Evolutionary conservation across 179 eudicot genomes (phyloP), one percentile per base, ranked within the genome.

Genomic region (Silene noctiflora): DNA sequence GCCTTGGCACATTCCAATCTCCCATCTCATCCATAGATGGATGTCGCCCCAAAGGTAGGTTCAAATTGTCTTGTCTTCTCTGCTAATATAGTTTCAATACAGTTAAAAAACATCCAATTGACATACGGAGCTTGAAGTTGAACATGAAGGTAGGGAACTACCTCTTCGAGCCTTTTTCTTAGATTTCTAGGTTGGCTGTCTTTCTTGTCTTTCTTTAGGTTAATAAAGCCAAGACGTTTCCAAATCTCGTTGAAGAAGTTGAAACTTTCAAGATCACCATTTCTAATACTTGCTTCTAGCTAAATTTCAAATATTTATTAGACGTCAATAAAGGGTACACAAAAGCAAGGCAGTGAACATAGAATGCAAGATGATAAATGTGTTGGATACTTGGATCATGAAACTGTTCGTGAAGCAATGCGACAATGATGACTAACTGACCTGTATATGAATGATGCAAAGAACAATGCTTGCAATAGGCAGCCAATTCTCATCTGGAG

Each of bases 401-500:
- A 53, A 53, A 13, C 59, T 13, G 59, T 20, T 14, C 6, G 59
- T 14, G 59, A 53, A 53, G 59, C 58, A 51, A 53, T 0, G 17
- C 13, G 67, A 63, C 17, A 63, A 24, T 25, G 67, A 13, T 63
- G 67, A 12, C 14, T 63, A 25, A 8, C 17, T 12, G 24, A 94
- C 98, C 96, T 94, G 98, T 68, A 94, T 81, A 82, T 94, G 98
- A 72, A 88, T 33, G 58, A 94, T 80, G 84, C 97, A 88, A 48
- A 90, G 85, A 79, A 85, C 72, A 77, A 94, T 91, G 88, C 98
- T 92, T 14, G 94, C 95, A 80, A 94, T 85, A 55, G 97, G 98
- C 81, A 94, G 86, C 97, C 94, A 94, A 85, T 96, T 92, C 16
- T 94, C 96, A 51, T 94, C 97, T 0, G 97, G 91, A 35, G 89